Base-by-base conservation (phyloP, 805 yeast species). In the Metschnikowia kofuensis region DNA sequence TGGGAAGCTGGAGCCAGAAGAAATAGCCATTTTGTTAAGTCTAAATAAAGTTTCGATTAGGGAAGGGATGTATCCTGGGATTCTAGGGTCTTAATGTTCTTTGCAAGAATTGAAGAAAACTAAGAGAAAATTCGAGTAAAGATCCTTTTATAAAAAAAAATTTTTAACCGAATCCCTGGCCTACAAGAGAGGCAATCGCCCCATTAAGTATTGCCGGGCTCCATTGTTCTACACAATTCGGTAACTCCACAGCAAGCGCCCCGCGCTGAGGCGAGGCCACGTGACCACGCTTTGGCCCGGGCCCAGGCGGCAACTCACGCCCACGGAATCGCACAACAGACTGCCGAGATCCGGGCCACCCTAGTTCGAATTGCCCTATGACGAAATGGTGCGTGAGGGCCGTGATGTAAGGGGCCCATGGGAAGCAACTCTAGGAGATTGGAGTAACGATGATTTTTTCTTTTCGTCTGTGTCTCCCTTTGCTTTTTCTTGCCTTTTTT, bases 1-100 rank as follows among this genome's bases (percentile, higher is more conserved):
- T 11, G 78, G 77, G 57, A 73, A 68, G 40, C 52, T 47, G 32
- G 64, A 64, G 4, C 74, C 76, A 51, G 51, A 34, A 35, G 57
- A 45, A 31, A 58, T 49, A 32, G 62, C 47, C 60, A 56, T 56
- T 42, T n/a, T 40, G 35, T 37, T 21, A 4, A 4, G 21, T 21
- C 21, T 21, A 21, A 4, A 3, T 21, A 4, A 21, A 21, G 21
- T 21, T 21, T 21, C 21, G 21, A 21, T 21, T 3, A 3, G 4
- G 4, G 21, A 4, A 21, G 21, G 21, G 21, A 3, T 3, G 21
- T 2, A 4, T 21, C 21, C 21, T 21, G 21, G 4, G 21, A 21
- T 30, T 30, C 13, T 30, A 30, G 2, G 6, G 10, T 30, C 32
- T 30, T 30, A 30, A 12, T 10, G 32, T 21, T 30, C 12, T 30